Evolutionary conservation across 2,329 filamentous ascomycete species (phyloP).

Genomic region (Colletotrichum orbiculare): DNA sequence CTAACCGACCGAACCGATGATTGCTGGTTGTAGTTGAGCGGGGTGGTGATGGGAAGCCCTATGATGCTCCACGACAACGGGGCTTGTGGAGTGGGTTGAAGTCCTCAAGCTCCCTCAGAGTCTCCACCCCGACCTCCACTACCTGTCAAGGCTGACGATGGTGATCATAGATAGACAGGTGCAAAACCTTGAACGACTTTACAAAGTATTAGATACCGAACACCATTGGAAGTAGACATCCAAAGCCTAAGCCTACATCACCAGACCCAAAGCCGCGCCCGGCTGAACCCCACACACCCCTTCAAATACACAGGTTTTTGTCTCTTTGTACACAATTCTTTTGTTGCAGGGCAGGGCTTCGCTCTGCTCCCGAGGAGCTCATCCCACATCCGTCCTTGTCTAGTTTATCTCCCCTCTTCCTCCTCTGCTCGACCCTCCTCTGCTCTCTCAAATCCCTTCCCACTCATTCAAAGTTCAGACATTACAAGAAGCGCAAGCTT

Average conservation of each 20-base stretch:
- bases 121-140: no score
- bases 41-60: no score
- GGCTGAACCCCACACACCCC: constrained; percentile 25
- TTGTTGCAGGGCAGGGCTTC: not conserved
- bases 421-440: not conserved
- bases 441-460: not conserved
- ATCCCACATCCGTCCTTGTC: constrained; percentile 18
- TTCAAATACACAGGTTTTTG: constrained; percentile 28
- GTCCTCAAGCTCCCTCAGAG: no score
- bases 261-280: constrained; percentile 33
- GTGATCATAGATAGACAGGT: no score
- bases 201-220: constrained; percentile 15
- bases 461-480: constrained; percentile 16
- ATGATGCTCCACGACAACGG: no score
- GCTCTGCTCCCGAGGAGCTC: not conserved
- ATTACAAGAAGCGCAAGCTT: constrained; percentile 59
- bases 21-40: no score
- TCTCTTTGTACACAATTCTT: constrained; percentile 31
- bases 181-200: not conserved
- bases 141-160: not conserved
- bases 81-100: no score
- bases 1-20: no score
- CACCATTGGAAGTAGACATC: constrained; percentile 26
- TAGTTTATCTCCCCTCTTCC: constrained; percentile 11
- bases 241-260: constrained; percentile 35